A percentile compares a stretch with the other conserved stretches of the same genome.
These are phyloP conservation scores for Tylopilus cervinicoccineus DNA, from an alignment of 768 basidiomycete genomes.

Conservation along the genomic window DNA sequence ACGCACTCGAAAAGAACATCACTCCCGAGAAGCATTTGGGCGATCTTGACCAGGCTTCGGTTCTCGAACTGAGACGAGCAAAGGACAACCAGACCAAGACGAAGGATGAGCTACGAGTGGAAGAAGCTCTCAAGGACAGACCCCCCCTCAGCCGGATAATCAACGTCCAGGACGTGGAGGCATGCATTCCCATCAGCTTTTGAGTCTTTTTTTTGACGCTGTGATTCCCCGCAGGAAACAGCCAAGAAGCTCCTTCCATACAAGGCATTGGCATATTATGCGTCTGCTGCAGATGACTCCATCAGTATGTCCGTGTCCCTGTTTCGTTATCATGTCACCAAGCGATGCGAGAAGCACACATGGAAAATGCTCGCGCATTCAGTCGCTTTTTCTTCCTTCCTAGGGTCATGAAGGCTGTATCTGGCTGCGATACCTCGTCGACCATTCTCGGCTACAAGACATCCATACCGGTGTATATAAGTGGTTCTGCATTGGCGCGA, in stretches of 20 bases:
- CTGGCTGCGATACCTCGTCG: slow-evolving; percentile 64
- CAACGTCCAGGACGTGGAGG: slow-evolving; percentile 82
- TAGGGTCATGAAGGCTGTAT: slow-evolving; percentile 69
- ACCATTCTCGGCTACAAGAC: slow-evolving; percentile 68
- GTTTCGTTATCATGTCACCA: slow-evolving; percentile 13
- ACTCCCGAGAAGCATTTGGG: slow-evolving; percentile 73
- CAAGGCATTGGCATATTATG: slow-evolving; percentile 81
- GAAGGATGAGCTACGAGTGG: slow-evolving; percentile 67
- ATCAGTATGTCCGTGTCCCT: slow-evolving; percentile 48
- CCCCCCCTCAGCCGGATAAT: slow-evolving; percentile 70
- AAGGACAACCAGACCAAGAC: slow-evolving; percentile 48
- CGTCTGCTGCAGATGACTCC: slow-evolving; percentile 83
- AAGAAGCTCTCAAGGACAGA: slow-evolving; percentile 53
- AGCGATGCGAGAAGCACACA: slow-evolving; percentile 39
- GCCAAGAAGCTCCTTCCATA: slow-evolving; percentile 69
- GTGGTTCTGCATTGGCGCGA: slow-evolving; percentile 78
- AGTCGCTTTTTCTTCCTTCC: slow-evolving; percentile 83
- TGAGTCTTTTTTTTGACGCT: neutral
- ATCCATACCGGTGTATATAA: slow-evolving; percentile 78
- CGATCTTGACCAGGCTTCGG: slow-evolving; percentile 46
- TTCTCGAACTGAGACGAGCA: slow-evolving; percentile 33
- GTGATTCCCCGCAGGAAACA: slow-evolving; percentile 44
- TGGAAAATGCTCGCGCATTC: slow-evolving; percentile 78
- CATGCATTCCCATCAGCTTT: neutral
- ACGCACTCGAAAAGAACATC: slow-evolving; percentile 71